Conservation (phyloP, 345 rosid species). For the Bruguiera parviflora region DNA sequence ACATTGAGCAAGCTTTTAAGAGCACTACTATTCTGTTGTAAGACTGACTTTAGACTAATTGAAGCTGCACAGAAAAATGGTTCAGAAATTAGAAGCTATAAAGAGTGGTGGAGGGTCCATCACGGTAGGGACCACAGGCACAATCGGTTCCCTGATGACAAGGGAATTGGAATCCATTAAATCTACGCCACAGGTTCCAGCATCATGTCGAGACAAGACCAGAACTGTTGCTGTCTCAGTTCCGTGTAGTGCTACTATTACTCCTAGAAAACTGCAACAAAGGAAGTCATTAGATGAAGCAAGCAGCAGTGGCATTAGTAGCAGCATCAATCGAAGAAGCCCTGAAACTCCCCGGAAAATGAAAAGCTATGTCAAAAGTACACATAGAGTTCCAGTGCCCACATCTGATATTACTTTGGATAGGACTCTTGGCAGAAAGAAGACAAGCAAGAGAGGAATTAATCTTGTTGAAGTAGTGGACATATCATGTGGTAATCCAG, state of each 20-base stretch:
- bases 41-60: slow-evolving; percentile 6
- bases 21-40: background rate
- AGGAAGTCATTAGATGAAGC: slow-evolving; percentile 72
- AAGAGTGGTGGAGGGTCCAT: slow-evolving; percentile 85
- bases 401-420: slow-evolving; percentile 48
- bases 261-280: slow-evolving; percentile 52
- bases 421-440: slow-evolving; percentile 55
- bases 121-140: slow-evolving; percentile 81
- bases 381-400: slow-evolving; percentile 62
- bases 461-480: slow-evolving; percentile 83
- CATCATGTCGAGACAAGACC: slow-evolving; percentile 33
- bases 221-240: slow-evolving; percentile 47
- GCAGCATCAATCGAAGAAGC: slow-evolving; percentile 24
- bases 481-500: slow-evolving; percentile 74
- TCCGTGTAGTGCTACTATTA: slow-evolving; percentile 37
- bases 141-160: slow-evolving; percentile 72
- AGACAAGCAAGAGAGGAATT: slow-evolving; percentile 50
- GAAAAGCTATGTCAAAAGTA: slow-evolving; percentile 43
- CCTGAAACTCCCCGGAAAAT: slow-evolving; percentile 38
- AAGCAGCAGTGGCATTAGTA: slow-evolving; percentile 55
- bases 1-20: background rate
- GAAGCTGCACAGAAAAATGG: slow-evolving; percentile 43
- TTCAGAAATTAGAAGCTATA: slow-evolving; percentile 69
- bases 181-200: slow-evolving; percentile 43
- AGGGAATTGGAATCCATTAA: slow-evolving; percentile 69